Base-by-base conservation (phyloP, 371 early-diverging fungal genomes). In the Neoconidiobolus thromboides region DNA sequence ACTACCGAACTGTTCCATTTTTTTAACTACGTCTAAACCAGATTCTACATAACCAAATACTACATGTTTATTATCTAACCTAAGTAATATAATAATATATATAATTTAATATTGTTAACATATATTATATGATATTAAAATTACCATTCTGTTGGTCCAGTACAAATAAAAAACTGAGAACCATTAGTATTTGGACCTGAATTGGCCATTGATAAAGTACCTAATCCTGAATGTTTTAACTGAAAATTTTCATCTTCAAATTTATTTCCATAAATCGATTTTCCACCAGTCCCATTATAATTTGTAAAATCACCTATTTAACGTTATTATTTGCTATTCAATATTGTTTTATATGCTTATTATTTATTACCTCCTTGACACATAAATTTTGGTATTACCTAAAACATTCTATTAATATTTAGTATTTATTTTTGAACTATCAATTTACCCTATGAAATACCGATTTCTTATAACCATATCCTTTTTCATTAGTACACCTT, bases 61-160 rank as follows among this genome's bases (percentile, higher is more conserved):
- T 61, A 93, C 93, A 82, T 99, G 99, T 80, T 93, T 94, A 66
- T 91, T 91, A 75, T 99, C 95, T 65, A 99, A 85, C 73, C 89
- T 91, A 48, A 83, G 26, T 26, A 26, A 26, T 26, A 26, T 81
- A 0, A 91, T 86, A 26, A 26, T 26, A 26, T 26, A 26, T 26
- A 0, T 26, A 26, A 26, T 26, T 26, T 26, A 26, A 26, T 26
- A 26, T 26, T 26, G 26, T 26, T 26, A 26, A 43, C 41, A 9
- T 57, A 10, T 43, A 43, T 6, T 9, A 15, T 7, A 1, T 5
- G 39, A 55, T 14, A 55, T 5, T 36, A 43, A 0, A 52, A 26
- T 55, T 55, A 85, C 98, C 97, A 96, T 40, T 80, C 58, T 48
- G 84, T 79, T 69, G 69, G 67, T 61, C 72, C 82, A n/a, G 90